A percentile compares a stretch with the other conserved stretches of the same genome.
Evolutionary conservation across 257 asterid genomes (phyloP).

Genomic region (Solanum rostratum): DNA sequence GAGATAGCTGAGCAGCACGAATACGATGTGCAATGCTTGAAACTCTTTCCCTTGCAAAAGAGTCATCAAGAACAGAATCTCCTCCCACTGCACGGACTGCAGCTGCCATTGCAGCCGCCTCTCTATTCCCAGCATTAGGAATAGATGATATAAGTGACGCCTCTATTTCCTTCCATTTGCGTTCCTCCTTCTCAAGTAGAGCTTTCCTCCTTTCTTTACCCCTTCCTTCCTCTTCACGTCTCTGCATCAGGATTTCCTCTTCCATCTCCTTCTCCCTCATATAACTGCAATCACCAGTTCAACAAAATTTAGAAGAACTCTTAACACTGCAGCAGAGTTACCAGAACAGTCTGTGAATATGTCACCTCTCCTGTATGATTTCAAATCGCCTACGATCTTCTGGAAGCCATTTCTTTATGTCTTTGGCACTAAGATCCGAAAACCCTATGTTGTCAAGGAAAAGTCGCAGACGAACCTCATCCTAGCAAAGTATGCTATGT

Average conservation of each 20-base stretch:
- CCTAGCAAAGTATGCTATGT: slow-evolving; percentile 36
- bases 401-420: slow-evolving; percentile 96
- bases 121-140: slow-evolving; percentile 98
- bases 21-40: slow-evolving; percentile 92
- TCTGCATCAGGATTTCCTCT: slow-evolving; percentile 94
- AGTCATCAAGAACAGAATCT: slow-evolving; percentile 92
- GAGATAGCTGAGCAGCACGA: slow-evolving; percentile 88
- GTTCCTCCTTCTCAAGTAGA: slow-evolving; percentile 93
- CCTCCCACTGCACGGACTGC: slow-evolving; percentile 99
- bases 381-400: slow-evolving; percentile 97
- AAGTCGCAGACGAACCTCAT: slow-evolving; percentile 91
- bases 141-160: slow-evolving; percentile 88
- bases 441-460: slow-evolving; percentile 97
- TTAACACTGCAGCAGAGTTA: background rate
- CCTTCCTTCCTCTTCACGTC: slow-evolving; percentile 98
- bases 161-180: slow-evolving; percentile 98
- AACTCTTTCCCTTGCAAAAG: slow-evolving; percentile 95
- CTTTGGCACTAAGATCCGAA: slow-evolving; percentile 93
- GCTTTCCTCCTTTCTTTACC: slow-evolving; percentile 99
- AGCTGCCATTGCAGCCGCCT: slow-evolving; percentile 98
- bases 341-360: background rate
- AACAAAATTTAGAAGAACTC: slow-evolving; percentile 6
- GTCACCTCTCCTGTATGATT: slow-evolving; percentile 92
- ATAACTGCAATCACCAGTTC: slow-evolving; percentile 46
- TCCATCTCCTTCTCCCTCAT: slow-evolving; percentile 99